Percentiles rank a stretch among this genome's conserved stretches.
These are phyloP conservation scores for Calonectria montana DNA, from an alignment of 2,329 filamentous ascomycete genomes.

Conservation along the genomic window DNA sequence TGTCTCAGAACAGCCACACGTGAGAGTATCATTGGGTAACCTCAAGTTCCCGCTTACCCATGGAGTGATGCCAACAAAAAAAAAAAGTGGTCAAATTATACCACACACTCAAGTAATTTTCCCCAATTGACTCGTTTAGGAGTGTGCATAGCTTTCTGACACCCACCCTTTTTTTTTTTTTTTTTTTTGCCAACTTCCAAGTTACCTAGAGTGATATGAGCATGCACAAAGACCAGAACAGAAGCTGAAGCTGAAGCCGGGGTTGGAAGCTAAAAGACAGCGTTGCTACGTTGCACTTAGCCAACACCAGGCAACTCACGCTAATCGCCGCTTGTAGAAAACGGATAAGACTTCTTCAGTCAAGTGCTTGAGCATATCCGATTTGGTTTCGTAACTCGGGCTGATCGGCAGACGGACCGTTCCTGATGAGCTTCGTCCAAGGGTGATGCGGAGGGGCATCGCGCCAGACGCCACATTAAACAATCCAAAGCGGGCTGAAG, in stretches of 20 bases:
- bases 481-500: conserved; percentile 19
- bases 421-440: conserved; percentile 35
- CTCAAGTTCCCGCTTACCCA: conserved; percentile 21
- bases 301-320: not conserved
- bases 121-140: not conserved
- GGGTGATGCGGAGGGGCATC: conserved; percentile 14
- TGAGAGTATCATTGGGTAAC: conserved; percentile 10
- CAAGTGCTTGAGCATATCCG: conserved; percentile 14
- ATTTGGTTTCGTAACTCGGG: conserved; percentile 25
- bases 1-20: conserved; percentile 21
- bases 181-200: not conserved
- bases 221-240: not conserved
- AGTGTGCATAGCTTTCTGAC: not conserved
- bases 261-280: not conserved
- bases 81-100: not conserved
- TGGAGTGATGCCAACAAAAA: not conserved
- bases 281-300: not conserved
- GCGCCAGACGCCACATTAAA: conserved; percentile 10
- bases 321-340: conserved; percentile 1
- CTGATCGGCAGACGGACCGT: conserved; percentile 41
- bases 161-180: not conserved
- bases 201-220: not conserved
- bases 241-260: not conserved
- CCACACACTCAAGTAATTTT: not conserved
- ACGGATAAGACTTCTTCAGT: not conserved